These are phyloP conservation scores for Ichthyophthirius multifiliis DNA, from an alignment of 169 alveolate species.

Conservation along the genomic window DNA sequence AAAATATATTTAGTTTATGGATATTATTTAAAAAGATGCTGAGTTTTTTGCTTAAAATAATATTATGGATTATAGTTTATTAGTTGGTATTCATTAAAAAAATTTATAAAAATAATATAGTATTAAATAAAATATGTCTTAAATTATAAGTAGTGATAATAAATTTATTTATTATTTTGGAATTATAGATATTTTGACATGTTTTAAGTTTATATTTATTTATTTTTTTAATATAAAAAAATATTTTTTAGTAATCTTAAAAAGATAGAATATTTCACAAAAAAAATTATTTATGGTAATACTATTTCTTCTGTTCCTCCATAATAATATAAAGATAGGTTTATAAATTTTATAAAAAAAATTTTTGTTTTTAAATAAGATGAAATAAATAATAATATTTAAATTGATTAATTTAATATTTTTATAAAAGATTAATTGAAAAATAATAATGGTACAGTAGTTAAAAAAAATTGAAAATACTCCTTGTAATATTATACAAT, in stretches of 20 bases:
- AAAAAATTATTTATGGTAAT: conserved; percentile 45
- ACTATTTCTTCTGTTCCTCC: conserved; percentile 60
- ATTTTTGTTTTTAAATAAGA: no score
- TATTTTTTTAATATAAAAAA: no score
- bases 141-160: no score
- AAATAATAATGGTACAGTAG: no score
- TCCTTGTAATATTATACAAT: no score
- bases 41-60: conserved; percentile 43
- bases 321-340: conserved; percentile 42
- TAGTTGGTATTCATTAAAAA: no score
- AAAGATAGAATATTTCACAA: conserved; percentile 45
- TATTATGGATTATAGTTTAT: neutral
- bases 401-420: no score
- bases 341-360: conserved; percentile 37
- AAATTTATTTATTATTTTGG: conserved; percentile 66
- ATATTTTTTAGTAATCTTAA: conserved; percentile 39
- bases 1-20: conserved; percentile 46
- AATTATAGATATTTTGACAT: conserved; percentile 52
- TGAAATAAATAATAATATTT: no score
- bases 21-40: conserved; percentile 66
- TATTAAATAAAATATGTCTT: conserved; percentile 21
- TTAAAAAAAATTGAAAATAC: no score
- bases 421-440: no score
- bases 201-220: conserved; percentile 9
- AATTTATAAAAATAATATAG: no score